Percentiles rank a stretch among this genome's conserved stretches.
These are phyloP conservation scores for Rhodotorula sp. DNA, from an alignment of 1,284 basidiomycete genomes.

Conservation along the genomic window DNA sequence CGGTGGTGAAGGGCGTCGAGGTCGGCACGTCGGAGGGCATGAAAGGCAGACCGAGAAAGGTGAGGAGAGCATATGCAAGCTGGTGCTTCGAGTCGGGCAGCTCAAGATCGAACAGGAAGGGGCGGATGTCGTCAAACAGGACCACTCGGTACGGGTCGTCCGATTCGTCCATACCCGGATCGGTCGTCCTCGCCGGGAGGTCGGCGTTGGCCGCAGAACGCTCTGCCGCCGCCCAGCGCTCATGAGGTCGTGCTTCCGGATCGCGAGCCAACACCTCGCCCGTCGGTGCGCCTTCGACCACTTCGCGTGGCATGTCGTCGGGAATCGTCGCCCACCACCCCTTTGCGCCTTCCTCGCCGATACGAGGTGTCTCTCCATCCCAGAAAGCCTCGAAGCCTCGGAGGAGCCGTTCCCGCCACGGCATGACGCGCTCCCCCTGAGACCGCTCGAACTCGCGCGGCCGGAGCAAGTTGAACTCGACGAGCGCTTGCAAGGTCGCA, in stretches of 20 bases:
- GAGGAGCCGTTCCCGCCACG: slow-evolving; percentile 36
- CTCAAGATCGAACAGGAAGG: slow-evolving; percentile 64
- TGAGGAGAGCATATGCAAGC: slow-evolving; percentile 73
- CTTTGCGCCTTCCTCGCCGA: slow-evolving; percentile 52
- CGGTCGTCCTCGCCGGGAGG: slow-evolving; percentile 62
- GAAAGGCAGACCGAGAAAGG: slow-evolving; percentile 66
- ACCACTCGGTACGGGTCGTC: slow-evolving; percentile 75
- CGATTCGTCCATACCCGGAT: slow-evolving; percentile 54
- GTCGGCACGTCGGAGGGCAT: slow-evolving; percentile 51
- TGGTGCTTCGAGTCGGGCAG: slow-evolving; percentile 59
- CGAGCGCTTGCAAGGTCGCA: slow-evolving; percentile 54
- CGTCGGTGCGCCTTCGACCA: not conserved
- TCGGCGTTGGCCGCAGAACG: slow-evolving; percentile 53
- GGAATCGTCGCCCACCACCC: slow-evolving; percentile 50
- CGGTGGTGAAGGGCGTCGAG: slow-evolving; percentile 47
- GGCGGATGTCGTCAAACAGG: slow-evolving; percentile 73
- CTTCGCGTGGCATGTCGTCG: slow-evolving; percentile 19
- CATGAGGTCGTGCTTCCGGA: slow-evolving; percentile 55
- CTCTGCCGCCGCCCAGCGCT: slow-evolving; percentile 68
- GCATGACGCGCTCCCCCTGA: slow-evolving; percentile 14
- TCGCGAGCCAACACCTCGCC: not conserved
- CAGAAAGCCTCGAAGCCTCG: slow-evolving; percentile 54
- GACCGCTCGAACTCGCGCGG: slow-evolving; percentile 44
- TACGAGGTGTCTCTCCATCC: slow-evolving; percentile 54
- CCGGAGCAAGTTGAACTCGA: slow-evolving; percentile 54